Evolutionary conservation across 129 eudicot genomes (phyloP), one percentile per base, ranked within the genome.

Genomic region (Lactuca saligna): DNA sequence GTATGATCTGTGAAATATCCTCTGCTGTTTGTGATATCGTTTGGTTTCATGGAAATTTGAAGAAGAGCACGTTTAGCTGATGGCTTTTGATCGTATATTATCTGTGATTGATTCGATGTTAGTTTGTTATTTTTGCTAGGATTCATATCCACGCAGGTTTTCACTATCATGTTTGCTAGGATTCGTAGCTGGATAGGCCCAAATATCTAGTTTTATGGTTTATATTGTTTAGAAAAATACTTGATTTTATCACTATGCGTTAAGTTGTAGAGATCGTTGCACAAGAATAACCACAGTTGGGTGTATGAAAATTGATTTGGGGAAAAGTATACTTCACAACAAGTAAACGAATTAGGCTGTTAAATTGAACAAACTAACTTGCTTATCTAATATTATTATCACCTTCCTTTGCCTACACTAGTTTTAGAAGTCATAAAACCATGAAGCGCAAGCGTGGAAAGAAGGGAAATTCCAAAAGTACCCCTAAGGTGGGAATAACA

Each of bases 371-470:
- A 46, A 46, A 11, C 51, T 0, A 46, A 46, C 51, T 46, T 46
- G 15, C 51, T 46, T 42, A 42, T 42, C 49, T 42, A 7, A 42
- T 39, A 1, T 8, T 39, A 39, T 2, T 42, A 3, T 42, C 49
- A 42, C 49, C 12, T 46, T 46, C 15, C 44, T 46, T 46, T 46
- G 5, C 51, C 12, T 46, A 2, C 12, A 46, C 4, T 42, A 42
- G 49, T 42, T 12, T 34, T 67, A 59, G n/a, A 58, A 16, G 11
- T 39, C 25, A 3, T 51, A 51, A 4, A 41, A 79, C 15, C 67
- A 90, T 90, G 97, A 90, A 90, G 75, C 87, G 95, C 17, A 84
- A 69, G 79, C 95, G 95, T 65, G 91, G 91, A 60, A 82, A 82
- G 85, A 90, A 86, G 82, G 82, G 95, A 49, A 84, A 72, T 58